phyloP scores from a whole-genome alignment of 345 rosid species.

The Pistacia integerrima region DNA sequence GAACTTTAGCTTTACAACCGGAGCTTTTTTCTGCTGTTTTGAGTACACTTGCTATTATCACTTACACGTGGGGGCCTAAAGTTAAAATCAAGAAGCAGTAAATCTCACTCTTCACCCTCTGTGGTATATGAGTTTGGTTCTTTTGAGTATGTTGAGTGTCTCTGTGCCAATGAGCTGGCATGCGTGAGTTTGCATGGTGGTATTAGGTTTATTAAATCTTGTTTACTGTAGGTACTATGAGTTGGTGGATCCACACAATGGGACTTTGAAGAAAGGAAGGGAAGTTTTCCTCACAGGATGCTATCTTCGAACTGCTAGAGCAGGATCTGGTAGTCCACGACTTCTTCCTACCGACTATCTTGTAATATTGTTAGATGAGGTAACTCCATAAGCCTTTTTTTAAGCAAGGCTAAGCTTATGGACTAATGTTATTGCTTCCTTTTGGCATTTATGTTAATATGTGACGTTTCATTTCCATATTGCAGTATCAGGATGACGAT shows the following conservation, averaged over 20 bases:
- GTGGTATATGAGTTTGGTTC: neutral
- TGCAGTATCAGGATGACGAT: slow-evolving; percentile 88
- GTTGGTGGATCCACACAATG: slow-evolving; percentile 70
- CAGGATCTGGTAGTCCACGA: slow-evolving; percentile 79
- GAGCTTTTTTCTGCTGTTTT: neutral
- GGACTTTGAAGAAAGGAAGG: slow-evolving; percentile 80
- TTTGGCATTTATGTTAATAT: neutral
- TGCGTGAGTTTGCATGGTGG: neutral
- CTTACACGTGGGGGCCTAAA: neutral
- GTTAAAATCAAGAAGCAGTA: neutral
- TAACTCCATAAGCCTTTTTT: slow-evolving; percentile 24
- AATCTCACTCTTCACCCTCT: neutral
- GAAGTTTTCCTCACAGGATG: slow-evolving; percentile 91
- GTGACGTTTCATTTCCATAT: slow-evolving; percentile 14
- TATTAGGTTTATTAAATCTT: slow-evolving; percentile 22
- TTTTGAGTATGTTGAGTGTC: neutral
- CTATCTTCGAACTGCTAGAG: slow-evolving; percentile 85
- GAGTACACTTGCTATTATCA: neutral
- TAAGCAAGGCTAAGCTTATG: neutral
- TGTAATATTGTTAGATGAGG: slow-evolving; percentile 89
- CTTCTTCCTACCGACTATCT: slow-evolving; percentile 96
- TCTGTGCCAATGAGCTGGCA: neutral
- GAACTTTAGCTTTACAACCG: neutral
- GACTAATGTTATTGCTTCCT: neutral
- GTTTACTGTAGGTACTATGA: slow-evolving; percentile 65